phyloP scores from a whole-genome alignment of 345 rosid species.

The Gossypium australe region DNA sequence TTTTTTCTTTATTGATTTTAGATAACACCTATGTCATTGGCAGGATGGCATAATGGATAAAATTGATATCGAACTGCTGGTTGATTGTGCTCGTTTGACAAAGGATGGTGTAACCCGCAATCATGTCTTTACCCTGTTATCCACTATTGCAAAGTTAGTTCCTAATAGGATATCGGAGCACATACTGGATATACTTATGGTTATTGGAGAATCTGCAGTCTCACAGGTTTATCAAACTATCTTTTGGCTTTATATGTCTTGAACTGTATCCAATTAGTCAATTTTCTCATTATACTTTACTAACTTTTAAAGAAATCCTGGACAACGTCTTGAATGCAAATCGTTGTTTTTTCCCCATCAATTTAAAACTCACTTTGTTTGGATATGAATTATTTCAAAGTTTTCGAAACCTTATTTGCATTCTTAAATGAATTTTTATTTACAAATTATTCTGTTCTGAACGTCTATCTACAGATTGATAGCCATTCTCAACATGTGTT shows the following conservation, averaged over 20 bases:
- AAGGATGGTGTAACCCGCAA: conserved; percentile 60
- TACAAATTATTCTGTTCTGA: conserved; percentile 2
- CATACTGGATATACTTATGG: conserved; percentile 51
- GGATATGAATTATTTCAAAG: background rate
- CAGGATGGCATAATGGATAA: conserved; percentile 49
- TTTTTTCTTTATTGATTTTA: conserved; percentile 1
- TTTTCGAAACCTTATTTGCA: background rate
- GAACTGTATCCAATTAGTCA: background rate
- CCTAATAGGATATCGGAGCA: conserved; percentile 66
- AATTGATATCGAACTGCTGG: conserved; percentile 54
- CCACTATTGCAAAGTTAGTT: conserved; percentile 51
- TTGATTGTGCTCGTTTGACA: conserved; percentile 53
- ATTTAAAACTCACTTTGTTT: conserved; percentile 4
- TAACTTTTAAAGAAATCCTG: background rate
- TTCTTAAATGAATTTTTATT: background rate
- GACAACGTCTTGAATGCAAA: background rate
- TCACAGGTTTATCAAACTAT: conserved; percentile 58
- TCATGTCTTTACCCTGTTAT: conserved; percentile 55
- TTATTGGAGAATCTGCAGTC: conserved; percentile 73
- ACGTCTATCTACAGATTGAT: conserved; percentile 48
- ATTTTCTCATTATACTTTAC: background rate
- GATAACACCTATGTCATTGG: conserved; percentile 13
- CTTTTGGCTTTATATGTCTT: conserved; percentile 7
- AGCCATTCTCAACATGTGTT: conserved; percentile 63
- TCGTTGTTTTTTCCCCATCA: background rate